Evolutionary conservation across 441 rosid species (phyloP), one percentile per base, ranked within the genome.

Genomic region (Adansonia rubrostipa): DNA sequence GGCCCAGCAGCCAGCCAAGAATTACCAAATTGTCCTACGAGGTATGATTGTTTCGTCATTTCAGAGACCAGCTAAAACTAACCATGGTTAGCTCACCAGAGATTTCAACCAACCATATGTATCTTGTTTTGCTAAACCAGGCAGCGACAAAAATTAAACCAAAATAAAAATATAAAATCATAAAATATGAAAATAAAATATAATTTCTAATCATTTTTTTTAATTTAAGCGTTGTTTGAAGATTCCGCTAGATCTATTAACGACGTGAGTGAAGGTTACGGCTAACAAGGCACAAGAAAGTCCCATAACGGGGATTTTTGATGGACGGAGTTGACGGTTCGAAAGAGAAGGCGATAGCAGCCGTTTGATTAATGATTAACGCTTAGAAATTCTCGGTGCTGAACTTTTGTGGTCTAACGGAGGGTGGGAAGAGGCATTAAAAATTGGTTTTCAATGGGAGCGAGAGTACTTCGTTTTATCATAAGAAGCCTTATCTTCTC

Each of bases 241-340:
- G 80, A 79, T 83, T 77, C 87, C 80, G 86, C 80, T 81, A 80
- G 61, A 51, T 79, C 48, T 61, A 14, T 66, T 50, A 75, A 76
- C 80, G 79, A 66, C 83, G 83, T 84, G 42, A 77, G 80, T 36
- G 14, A 50, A 66, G 42, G 1, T 11, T 20, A 65, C 63, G n/a
- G 24, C 53, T 13, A 65, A 47, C 9, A 22, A 57, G 71, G 78
- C 73, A 7, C 54, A 20, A 8, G 10, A 40, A 57, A 81, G 68
- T 77, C 48, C 63, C 63, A 78, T 79, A 71, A 81, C 80, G 71
- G 73, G 80, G 64, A 54, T 58, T 50, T 4, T 51, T 9, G 60
- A 51, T 28, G 17, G 77, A 82, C 78, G 80, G 74, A 60, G 67
- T 71, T 57, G 78, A 83, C 86, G 81, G 85, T 75, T 75, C 72